These are phyloP conservation scores for Rosa persica DNA, from an alignment of 306 rosid genomes.

Conservation along the genomic window DNA sequence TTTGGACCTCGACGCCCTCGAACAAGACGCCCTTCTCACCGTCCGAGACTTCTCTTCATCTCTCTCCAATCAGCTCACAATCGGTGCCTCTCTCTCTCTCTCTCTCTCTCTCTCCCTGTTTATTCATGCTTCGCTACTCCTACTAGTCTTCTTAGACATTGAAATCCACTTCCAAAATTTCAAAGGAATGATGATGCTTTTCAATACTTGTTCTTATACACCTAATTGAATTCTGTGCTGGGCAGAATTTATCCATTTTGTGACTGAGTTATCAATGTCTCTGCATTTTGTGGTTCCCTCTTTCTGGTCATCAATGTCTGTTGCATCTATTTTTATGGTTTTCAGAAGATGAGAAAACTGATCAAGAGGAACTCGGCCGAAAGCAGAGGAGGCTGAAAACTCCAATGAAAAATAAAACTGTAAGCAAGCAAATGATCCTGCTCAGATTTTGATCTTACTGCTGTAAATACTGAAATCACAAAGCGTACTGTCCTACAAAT, in stretches of 20 bases:
- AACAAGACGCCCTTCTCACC: constrained; percentile 63
- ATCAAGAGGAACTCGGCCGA: constrained; percentile 35
- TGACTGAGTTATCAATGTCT: background rate
- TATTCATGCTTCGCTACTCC: too few species aligned
- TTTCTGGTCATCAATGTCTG: too few species aligned
- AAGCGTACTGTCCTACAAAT: background rate
- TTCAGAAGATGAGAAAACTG: constrained; percentile 65
- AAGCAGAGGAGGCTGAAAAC: constrained; percentile 49
- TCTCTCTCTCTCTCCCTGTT: background rate
- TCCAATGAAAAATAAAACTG: constrained; percentile 31
- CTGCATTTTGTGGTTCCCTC: too few species aligned
- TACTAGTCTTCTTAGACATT: too few species aligned
- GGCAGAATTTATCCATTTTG: background rate
- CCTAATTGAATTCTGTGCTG: too few species aligned
- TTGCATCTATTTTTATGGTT: constrained; percentile 1
- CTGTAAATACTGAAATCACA: background rate
- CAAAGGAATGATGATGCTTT: too few species aligned
- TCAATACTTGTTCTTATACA: too few species aligned
- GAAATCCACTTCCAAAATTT: too few species aligned
- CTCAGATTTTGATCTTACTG: background rate
- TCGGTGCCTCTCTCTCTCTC: constrained; percentile 32
- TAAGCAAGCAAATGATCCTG: constrained; percentile 32
- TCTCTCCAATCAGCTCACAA: constrained; percentile 46
- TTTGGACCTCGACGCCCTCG: constrained; percentile 52
- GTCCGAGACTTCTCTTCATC: constrained; percentile 60